Evolutionary conservation across 306 rosid genomes (phyloP).

Genomic region (Cucumis cinereus): DNA sequence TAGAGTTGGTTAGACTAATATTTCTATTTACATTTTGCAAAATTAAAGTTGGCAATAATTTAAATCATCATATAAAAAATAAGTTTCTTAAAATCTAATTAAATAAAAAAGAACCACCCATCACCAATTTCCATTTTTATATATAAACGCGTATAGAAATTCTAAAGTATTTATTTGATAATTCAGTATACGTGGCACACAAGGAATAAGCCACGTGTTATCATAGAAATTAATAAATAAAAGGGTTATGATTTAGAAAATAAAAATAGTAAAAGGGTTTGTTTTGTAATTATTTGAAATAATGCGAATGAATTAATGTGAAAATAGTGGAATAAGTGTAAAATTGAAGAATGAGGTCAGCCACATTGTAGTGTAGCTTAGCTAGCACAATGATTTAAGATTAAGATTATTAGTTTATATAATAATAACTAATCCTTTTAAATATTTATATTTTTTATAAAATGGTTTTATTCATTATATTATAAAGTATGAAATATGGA

Average conservation of each 20-base stretch:
- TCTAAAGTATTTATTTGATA: no score
- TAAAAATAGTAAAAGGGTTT: not conserved
- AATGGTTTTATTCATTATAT: not conserved
- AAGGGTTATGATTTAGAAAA: not conserved
- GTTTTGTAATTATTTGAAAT: not conserved
- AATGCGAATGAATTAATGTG: not conserved
- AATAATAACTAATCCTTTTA: not conserved
- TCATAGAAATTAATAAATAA: not conserved
- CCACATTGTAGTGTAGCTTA: not conserved
- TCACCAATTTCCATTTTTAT: no score
- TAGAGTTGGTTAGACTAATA: no score
- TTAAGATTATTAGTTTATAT: not conserved
- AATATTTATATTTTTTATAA: not conserved
- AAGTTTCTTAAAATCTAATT: no score
- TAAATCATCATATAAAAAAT: no score
- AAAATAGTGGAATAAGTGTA: not conserved
- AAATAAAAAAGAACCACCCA: no score
- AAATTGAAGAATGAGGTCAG: slow-evolving; percentile 1
- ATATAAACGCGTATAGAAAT: no score
- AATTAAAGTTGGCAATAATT: no score
- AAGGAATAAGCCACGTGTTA: not conserved
- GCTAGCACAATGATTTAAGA: slow-evolving; percentile 1
- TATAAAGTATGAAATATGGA: not conserved
- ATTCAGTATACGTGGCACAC: not conserved
- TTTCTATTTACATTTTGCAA: no score